These are phyloP conservation scores for Aspergillus alliaceus DNA, from an alignment of 2,329 filamentous ascomycete genomes.

Conservation along the genomic window DNA sequence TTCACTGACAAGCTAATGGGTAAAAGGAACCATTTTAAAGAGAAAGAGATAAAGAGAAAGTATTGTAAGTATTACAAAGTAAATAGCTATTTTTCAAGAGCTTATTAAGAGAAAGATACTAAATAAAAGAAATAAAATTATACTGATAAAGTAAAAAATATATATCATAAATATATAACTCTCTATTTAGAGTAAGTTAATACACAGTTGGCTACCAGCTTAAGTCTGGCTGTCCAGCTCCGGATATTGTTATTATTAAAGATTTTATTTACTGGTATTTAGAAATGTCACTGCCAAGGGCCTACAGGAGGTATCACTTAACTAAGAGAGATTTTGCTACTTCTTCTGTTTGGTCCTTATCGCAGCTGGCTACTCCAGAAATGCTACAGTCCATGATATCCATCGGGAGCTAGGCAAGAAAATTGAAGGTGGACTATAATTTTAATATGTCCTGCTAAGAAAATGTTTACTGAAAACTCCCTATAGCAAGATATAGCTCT, in stretches of 20 bases:
- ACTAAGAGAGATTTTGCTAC: neutral
- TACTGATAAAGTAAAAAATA: neutral
- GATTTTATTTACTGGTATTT: conserved; percentile 8
- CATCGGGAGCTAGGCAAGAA: neutral
- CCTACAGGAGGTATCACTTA: neutral
- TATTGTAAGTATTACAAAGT: neutral
- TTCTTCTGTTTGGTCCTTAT: neutral
- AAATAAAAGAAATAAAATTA: neutral
- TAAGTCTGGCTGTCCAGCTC: neutral
- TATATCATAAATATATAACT: neutral
- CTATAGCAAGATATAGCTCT: conserved; percentile 19
- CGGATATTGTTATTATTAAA: conserved; percentile 5
- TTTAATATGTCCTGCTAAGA: neutral
- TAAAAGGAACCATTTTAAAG: conserved; percentile 1
- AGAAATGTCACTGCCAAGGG: neutral
- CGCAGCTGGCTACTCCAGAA: neutral
- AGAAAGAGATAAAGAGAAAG: neutral
- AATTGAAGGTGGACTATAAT: neutral
- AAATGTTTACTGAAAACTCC: neutral
- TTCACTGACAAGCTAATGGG: too few relatives aligned
- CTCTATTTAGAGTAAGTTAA: neutral
- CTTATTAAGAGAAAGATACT: conserved; percentile 1
- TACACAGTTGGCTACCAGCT: neutral
- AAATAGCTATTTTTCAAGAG: conserved; percentile 1
- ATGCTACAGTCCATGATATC: neutral